Evolutionary conservation across 1,139 yeast genomes (phyloP), one percentile per base, ranked within the genome.

Genomic region (Blastobotrys persicus): DNA sequence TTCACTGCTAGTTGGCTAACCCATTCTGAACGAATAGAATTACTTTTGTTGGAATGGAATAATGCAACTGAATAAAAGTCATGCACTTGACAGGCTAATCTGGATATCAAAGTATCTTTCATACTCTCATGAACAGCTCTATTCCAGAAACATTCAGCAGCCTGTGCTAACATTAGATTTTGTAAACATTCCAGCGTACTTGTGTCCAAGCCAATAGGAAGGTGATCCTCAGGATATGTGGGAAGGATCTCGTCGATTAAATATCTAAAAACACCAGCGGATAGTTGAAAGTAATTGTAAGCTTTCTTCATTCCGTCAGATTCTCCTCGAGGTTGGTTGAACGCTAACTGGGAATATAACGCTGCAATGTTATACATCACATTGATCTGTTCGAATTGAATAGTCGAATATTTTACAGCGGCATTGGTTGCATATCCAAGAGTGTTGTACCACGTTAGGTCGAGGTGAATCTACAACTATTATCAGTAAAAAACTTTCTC

Each of bases 121-220:
- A 81, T 66, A 2, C 73, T 70, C n/a, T 76, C 77, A 33, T 70
- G 65, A 0, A 78, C 67, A 0, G 96, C 91, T 60, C 83, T 83
- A 46, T 78, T 81, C 96, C 96, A 89, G 49, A 85, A 81, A 9
- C 80, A 75, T 62, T 91, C 97, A 64, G 89, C 96, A 0, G 96
- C 94, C 60, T 88, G 95, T 0, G 95, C 95, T 37, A 86, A 63
- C 78, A 80, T 79, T 18, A 88, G 58, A n/a, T 52, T 53, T 34
- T 72, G 60, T 40, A 82, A 60, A 2, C 78, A 67, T 5, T 67
- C 66, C 12, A 80, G 57, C 0, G 79, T 72, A n/a, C 70, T 70
- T 0, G 55, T 45, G 44, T 76, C 76, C 12, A 81, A 60, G 45
- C 77, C 82, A 12, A 70, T 55, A 1, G 81, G 80, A 57, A 62